These are phyloP conservation scores for Alternaria triticina DNA, from an alignment of 2,329 filamentous ascomycete species.

Conservation along the genomic window DNA sequence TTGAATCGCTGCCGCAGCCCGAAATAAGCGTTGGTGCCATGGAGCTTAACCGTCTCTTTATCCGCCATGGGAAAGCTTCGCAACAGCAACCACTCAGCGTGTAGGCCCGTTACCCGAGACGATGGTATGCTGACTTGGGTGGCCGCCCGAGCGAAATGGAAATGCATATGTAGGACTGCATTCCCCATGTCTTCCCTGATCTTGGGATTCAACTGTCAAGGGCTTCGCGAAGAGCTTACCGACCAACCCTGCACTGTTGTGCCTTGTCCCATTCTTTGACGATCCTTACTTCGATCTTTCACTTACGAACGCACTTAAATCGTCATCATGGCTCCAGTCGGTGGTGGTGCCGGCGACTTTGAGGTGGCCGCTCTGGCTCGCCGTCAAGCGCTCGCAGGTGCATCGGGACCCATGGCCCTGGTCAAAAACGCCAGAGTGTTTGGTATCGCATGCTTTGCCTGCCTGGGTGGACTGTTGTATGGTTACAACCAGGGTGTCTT, in stretches of 20 bases:
- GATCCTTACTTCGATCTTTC: not conserved
- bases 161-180: slow-evolving; percentile 6
- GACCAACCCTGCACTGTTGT: not conserved
- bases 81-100: not conserved
- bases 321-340: slow-evolving; percentile 47
- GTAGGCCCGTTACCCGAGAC: not conserved
- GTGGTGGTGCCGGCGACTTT: slow-evolving; percentile 42
- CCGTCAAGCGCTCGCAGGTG: slow-evolving; percentile 49
- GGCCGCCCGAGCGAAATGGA: not conserved
- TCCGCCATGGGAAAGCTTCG: slow-evolving; percentile 2
- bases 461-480: slow-evolving; percentile 61
- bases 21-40: slow-evolving; percentile 3
- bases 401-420: slow-evolving; percentile 55
- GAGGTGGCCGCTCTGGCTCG: slow-evolving; percentile 51
- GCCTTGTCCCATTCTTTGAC: not conserved
- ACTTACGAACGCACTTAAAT: slow-evolving; percentile 1
- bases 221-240: slow-evolving; percentile 4
- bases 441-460: slow-evolving; percentile 62
- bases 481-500: slow-evolving; percentile 82
- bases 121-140: not conserved
- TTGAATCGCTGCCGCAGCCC: slow-evolving; percentile 1
- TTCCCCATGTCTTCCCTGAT: slow-evolving; percentile 4
- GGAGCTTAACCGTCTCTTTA: slow-evolving; percentile 11
- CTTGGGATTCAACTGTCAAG: slow-evolving; percentile 2
- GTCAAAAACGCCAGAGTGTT: slow-evolving; percentile 60